Evolutionary conservation across 371 early-diverging fungal species (phyloP).

Genomic region (Haplosporangium sp.): DNA sequence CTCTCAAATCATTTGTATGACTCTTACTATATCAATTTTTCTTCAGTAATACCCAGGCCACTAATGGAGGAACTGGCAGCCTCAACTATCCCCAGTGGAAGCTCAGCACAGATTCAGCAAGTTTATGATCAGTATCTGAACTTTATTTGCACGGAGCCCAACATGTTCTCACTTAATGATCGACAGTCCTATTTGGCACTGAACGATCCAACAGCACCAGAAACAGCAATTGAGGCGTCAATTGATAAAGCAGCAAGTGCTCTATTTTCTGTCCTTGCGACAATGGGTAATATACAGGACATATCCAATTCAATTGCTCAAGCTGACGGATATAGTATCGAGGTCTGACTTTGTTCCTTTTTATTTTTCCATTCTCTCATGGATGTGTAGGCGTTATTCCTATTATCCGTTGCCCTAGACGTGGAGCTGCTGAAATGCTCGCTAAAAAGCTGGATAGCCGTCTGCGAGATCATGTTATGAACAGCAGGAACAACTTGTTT

Average conservation of each 20-base stretch:
- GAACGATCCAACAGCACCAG: constrained; percentile 84
- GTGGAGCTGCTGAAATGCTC: constrained; percentile 95
- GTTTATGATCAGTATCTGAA: constrained; percentile 98
- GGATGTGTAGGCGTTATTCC: constrained; percentile 77
- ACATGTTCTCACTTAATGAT: constrained; percentile 96
- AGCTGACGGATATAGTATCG: no score
- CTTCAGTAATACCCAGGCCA: constrained; percentile 87
- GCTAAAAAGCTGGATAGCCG: constrained; percentile 89
- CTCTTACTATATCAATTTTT: constrained; percentile 95
- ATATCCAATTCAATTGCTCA: background rate
- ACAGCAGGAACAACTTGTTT: constrained; percentile 85
- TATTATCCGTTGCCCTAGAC: constrained; percentile 89
- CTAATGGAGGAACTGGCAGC: constrained; percentile 96
- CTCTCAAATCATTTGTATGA: constrained; percentile 92
- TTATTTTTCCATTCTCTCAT: background rate
- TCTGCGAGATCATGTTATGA: constrained; percentile 91
- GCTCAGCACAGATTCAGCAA: constrained; percentile 83
- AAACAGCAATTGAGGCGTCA: constrained; percentile 80
- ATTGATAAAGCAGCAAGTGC: constrained; percentile 83
- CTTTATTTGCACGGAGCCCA: constrained; percentile 92
- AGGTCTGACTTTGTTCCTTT: no score
- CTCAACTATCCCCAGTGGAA: constrained; percentile 76
- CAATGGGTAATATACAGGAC: constrained; percentile 71
- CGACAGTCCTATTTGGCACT: constrained; percentile 82
- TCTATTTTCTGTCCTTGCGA: constrained; percentile 93